Conservation (phyloP, 2,329 filamentous ascomycete species). For the Passalora sequoiae region DNA sequence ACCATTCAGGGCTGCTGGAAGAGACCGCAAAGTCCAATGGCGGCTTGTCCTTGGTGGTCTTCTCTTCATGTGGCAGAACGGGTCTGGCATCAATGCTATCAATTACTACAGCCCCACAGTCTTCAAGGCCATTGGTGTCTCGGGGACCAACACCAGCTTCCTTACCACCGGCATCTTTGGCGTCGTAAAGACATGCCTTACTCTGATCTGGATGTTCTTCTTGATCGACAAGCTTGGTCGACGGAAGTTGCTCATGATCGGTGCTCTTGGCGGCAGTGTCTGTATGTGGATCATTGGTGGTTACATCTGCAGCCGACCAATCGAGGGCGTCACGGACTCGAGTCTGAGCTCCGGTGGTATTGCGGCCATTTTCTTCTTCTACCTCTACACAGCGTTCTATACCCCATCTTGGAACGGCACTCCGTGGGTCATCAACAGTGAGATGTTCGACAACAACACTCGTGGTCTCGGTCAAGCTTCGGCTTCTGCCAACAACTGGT, state of each 20-base stretch:
- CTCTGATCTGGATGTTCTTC: conserved; percentile 63
- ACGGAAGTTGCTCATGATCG: conserved; percentile 60
- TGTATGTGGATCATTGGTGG: conserved; percentile 63
- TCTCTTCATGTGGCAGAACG: conserved; percentile 76
- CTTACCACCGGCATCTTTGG: conserved; percentile 72
- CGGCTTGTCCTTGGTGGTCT: conserved; percentile 68
- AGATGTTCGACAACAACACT: conserved; percentile 69
- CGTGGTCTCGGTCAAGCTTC: conserved; percentile 66
- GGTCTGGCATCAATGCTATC: conserved; percentile 64
- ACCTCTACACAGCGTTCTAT: conserved; percentile 64
- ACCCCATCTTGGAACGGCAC: conserved; percentile 52
- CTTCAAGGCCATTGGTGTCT: conserved; percentile 61
- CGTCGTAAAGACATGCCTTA: conserved; percentile 66
- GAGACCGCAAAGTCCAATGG: conserved; percentile 57
- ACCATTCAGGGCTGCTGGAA: conserved; percentile 56
- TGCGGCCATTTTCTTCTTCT: conserved; percentile 66
- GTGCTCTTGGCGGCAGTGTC: conserved; percentile 56
- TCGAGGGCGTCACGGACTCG: conserved; percentile 39
- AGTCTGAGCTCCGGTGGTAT: conserved; percentile 48
- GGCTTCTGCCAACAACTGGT: conserved; percentile 68
- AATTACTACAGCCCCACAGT: conserved; percentile 69
- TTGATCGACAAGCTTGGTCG: conserved; percentile 62
- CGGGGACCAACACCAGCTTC: conserved; percentile 54
- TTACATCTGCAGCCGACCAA: conserved; percentile 45
- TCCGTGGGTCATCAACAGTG: conserved; percentile 67